phyloP scores from a whole-genome alignment of 768 basidiomycete species.

The Pleurotus platypus region DNA sequence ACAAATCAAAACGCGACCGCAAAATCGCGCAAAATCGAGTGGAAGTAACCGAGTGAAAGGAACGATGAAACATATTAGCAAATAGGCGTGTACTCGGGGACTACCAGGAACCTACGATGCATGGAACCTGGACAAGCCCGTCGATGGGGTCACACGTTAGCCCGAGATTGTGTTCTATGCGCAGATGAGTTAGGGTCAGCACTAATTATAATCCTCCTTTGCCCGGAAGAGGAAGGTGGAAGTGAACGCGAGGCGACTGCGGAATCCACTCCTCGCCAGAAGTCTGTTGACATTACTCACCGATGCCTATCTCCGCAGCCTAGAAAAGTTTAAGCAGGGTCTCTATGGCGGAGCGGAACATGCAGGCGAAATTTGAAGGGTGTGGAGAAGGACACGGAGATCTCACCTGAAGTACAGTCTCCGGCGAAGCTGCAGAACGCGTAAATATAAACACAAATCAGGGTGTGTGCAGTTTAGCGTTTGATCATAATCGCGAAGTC shows the following conservation, averaged over 20 bases:
- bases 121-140: constrained; percentile 91
- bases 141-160: constrained; percentile 95
- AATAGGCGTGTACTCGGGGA: neutral
- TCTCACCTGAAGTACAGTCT: constrained; percentile 72
- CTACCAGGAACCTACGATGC: constrained; percentile 61
- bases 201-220: neutral
- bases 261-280: no score
- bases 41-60: neutral
- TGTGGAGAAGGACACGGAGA: neutral
- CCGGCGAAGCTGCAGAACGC: constrained; percentile 57
- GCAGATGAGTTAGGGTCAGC: neutral
- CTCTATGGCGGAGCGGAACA: no score
- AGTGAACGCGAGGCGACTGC: neutral
- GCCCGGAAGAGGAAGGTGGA: neutral
- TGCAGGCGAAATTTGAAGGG: neutral
- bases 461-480: no score
- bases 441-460: neutral
- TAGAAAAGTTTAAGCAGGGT: constrained; percentile 13
- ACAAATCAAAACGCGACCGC: no score
- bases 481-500: neutral
- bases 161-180: constrained; percentile 76
- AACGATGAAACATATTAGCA: constrained; percentile 7
- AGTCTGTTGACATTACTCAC: constrained; percentile 29
- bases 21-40: no score
- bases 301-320: constrained; percentile 92